phyloP scores from a whole-genome alignment of 2,329 filamentous ascomycete species.

The Sporothrix mexicana region DNA sequence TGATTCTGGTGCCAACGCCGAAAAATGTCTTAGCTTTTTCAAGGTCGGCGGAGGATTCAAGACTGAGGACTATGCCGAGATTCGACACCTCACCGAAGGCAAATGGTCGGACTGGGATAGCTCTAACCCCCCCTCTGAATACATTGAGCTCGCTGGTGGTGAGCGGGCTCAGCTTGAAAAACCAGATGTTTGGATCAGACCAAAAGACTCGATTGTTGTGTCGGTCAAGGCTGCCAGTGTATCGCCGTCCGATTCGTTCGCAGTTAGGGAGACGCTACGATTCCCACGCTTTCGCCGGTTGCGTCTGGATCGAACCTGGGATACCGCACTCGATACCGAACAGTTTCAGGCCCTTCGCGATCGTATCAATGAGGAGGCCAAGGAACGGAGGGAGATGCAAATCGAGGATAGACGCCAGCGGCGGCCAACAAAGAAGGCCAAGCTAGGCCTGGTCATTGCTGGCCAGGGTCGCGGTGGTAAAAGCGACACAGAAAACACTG shows the following conservation, averaged over 20 bases:
- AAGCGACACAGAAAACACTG: conserved; percentile 39
- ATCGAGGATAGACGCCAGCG: conserved; percentile 70
- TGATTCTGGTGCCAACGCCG: conserved; percentile 62
- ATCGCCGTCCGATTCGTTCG: conserved; percentile 76
- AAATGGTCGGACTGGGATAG: conserved; percentile 90
- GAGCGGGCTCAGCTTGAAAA: conserved; percentile 72
- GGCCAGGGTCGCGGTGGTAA: conserved; percentile 61
- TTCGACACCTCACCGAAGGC: conserved; percentile 82
- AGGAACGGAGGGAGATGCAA: conserved; percentile 75
- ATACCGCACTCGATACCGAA: conserved; percentile 75
- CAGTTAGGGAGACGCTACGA: conserved; percentile 75
- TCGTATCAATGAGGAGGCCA: conserved; percentile 70
- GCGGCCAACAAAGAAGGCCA: conserved; percentile 64
- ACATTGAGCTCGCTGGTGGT: conserved; percentile 81
- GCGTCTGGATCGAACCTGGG: conserved; percentile 83
- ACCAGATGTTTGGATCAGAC: conserved; percentile 93
- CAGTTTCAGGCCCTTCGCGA: conserved; percentile 76
- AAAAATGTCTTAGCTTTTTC: conserved; percentile 92
- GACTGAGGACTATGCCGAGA: conserved; percentile 80
- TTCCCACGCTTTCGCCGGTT: conserved; percentile 89
- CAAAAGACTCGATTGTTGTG: conserved; percentile 83
- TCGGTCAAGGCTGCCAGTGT: conserved; percentile 88
- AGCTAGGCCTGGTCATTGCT: conserved; percentile 71
- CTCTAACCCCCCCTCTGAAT: conserved; percentile 75
- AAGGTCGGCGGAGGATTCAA: conserved; percentile 96